Base-by-base conservation (phyloP, 805 yeast genomes). In the Tetrapisispora arboricola region DNA sequence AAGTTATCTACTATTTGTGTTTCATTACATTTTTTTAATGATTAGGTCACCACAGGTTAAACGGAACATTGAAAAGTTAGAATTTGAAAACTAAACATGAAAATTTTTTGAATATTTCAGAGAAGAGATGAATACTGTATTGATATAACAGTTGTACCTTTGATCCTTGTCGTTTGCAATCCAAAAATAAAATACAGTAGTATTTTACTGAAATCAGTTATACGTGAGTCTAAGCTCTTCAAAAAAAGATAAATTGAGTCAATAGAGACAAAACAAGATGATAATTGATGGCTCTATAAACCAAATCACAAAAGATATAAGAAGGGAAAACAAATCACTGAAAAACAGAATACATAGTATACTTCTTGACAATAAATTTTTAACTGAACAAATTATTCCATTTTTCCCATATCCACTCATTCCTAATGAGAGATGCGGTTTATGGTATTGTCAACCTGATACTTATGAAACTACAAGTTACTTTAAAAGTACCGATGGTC, bases 401-500 rank as follows among this genome's bases (percentile, higher is more conserved):
- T 39, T 44, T 4, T 75, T 76, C 1, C 51, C 60, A 0, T 70
- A 60, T 46, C 80, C 82, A 6, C 36, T 75, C 8, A 57, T 78
- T 2, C 82, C 95, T 5, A 87, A 87, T 57, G 90, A 83, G 56
- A 63, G 96, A 39, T 86, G 95, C 59, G 96, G 96, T 0, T 54
- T 75, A 12, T 87, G 96, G 96, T 87, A 87, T 50, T 74, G 80
- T 3, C 66, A 72, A 0, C 77, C 82, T 0, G 41, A 45, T 0
- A 35, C 48, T 0, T 64, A 60, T 19, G 33, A 41, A 0, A 75
- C 71, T 4, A 67, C 80, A 0, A 73, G 79, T 15, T 86, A 87
- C 53, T 87, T 87, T 64, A 87, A 87, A 54, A 82, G 94, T 20
- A 87, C 96, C 0, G 96, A 87, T 61, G 96, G 96, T 0, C 96